phyloP scores from a whole-genome alignment of 2,329 filamentous ascomycete genomes.

The Aaosphaeria arxii region DNA sequence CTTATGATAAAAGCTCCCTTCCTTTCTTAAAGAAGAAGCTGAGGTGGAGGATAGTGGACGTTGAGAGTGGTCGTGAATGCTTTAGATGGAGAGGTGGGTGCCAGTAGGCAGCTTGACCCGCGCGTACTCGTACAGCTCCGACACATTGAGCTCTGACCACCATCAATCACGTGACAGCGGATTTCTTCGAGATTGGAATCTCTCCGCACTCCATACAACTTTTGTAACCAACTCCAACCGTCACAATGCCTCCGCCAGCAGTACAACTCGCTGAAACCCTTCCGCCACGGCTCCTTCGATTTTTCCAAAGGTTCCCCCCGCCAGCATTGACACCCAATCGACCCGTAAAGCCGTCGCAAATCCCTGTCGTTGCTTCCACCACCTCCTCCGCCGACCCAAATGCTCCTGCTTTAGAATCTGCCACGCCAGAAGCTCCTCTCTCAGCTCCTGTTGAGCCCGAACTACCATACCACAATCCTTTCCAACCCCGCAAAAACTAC shows the following conservation, averaged over 20 bases:
- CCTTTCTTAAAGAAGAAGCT: not conserved
- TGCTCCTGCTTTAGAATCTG: constrained; percentile 33
- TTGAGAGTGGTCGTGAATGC: not conserved
- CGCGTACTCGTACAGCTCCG: constrained; percentile 14
- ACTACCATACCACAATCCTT: constrained; percentile 69
- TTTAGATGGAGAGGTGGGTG: constrained; percentile 6
- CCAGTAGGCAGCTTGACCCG: not conserved
- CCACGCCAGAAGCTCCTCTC: constrained; percentile 9
- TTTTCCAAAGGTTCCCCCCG: constrained; percentile 89
- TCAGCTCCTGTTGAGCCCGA: constrained; percentile 16
- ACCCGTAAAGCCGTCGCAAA: constrained; percentile 7
- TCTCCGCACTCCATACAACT: not conserved
- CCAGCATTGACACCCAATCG: constrained; percentile 43
- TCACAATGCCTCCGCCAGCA: not conserved
- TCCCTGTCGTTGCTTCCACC: constrained; percentile 17
- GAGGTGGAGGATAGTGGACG: not conserved
- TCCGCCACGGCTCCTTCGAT: constrained; percentile 73
- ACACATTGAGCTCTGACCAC: constrained; percentile 1
- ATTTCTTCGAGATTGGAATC: constrained; percentile 5
- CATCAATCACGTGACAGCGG: constrained; percentile 8
- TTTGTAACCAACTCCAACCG: not conserved
- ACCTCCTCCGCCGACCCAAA: constrained; percentile 36
- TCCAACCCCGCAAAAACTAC: constrained; percentile 74
- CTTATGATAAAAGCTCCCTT: too few species aligned
- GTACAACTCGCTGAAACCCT: constrained; percentile 37